phyloP scores from a whole-genome alignment of 306 rosid genomes.

The Lathyrus aphaca region DNA sequence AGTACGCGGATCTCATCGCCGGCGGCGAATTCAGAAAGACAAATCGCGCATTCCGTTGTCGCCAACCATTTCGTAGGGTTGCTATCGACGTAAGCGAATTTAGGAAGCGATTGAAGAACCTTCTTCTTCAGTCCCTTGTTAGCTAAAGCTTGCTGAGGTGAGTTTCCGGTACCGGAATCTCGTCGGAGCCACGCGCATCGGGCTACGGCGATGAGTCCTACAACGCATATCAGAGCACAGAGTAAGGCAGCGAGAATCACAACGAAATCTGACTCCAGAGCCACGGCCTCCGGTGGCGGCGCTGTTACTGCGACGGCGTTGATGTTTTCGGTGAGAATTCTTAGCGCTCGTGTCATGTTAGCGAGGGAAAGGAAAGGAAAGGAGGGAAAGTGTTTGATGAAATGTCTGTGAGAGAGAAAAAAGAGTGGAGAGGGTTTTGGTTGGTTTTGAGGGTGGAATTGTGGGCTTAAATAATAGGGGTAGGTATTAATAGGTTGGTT shows the following conservation, averaged over 20 bases:
- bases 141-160: conserved; percentile 45
- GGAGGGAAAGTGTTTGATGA: conserved; percentile 18
- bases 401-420: not conserved
- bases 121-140: conserved; percentile 81
- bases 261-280: conserved; percentile 70
- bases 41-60: conserved; percentile 74
- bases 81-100: conserved; percentile 50
- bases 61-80: conserved; percentile 43
- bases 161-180: conserved; percentile 28
- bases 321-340: conserved; percentile 42
- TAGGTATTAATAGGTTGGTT: conserved; percentile 41
- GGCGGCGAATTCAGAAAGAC: conserved; percentile 59
- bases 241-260: conserved; percentile 74
- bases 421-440: conserved; percentile 4
- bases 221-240: conserved; percentile 78
- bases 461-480: conserved; percentile 42
- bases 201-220: conserved; percentile 76
- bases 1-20: conserved; percentile 73
- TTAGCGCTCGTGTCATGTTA: conserved; percentile 53
- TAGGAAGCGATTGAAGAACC: conserved; percentile 75
- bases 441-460: conserved; percentile 2
- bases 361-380: not conserved
- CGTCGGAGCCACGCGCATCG: conserved; percentile 88
- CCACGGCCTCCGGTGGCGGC: conserved; percentile 66
- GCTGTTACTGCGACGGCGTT: conserved; percentile 29